Evolutionary conservation across 2,329 filamentous ascomycete genomes (phyloP), one percentile per base, ranked within the genome.

Genomic region (Beauveria bassiana): DNA sequence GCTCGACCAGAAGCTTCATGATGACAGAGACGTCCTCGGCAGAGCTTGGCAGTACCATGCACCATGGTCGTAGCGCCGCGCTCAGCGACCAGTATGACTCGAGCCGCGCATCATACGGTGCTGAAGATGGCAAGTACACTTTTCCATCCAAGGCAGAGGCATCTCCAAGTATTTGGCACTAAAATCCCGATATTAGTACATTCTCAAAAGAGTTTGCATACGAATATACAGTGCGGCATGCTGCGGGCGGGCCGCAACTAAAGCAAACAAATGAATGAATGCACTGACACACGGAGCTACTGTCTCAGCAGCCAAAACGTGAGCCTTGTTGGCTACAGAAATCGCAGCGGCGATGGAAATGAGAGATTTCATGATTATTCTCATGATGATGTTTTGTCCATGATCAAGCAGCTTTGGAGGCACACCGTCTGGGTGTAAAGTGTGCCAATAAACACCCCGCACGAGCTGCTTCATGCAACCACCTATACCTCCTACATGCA

Each of bases 21-120:
- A 64, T 40, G 5, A 31, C 22, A 18, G 68, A 64, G 0, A 70
- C 66, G 22, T 70, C 64, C 24, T 66, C 62, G 2, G 67, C 58
- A 2, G 51, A 63, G 26, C 55, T 55, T 4, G 69, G 68, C 50
- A 65, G 64, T 18, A 70, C 66, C n/a, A 71, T 68, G 9, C 68
- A 70, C n/a, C 64, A 67, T 1, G 69, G 66, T 0, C 62, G 43
- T 24, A 68, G 43, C 5, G 63, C 64, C 1, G 66, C 65, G 24
- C 64, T 66, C 22, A 66, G 55, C 4, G 67, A 70, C 24, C 68
- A 70, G 61, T 69, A 70, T 14, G 67, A 67, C 20, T 63, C 18
- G 22, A 64, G 65, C 43, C 67, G 64, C 5, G 57, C 51, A 40
- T 62, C 52, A 63, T 68, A 68, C 5, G 50, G 22, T 40, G n/a